Conservation (phyloP, 2,329 filamentous ascomycete genomes). For the Fusarium piperis region DNA sequence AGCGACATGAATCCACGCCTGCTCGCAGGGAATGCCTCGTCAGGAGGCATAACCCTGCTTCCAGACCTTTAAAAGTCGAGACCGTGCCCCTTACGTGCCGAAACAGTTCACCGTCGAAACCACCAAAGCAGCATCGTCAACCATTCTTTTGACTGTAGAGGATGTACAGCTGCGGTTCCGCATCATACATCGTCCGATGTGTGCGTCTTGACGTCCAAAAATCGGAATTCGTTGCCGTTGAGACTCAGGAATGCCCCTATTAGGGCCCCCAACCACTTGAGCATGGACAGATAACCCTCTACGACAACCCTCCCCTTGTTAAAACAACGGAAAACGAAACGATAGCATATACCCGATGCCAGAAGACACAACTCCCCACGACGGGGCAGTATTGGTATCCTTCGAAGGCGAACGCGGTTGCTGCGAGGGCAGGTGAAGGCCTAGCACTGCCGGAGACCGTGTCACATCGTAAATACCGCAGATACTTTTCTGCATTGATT, state of each 20-base stretch:
- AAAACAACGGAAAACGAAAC: neutral
- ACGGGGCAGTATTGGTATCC: neutral
- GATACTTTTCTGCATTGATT: neutral
- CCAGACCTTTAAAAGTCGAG: neutral
- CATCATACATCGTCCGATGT: neutral
- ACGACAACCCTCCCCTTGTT: neutral
- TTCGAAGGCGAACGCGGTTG: neutral
- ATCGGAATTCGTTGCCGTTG: neutral
- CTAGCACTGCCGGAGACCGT: neutral
- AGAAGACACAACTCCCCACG: neutral
- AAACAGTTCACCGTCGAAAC: neutral
- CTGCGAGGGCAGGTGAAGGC: neutral
- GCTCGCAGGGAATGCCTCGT: conserved; percentile 3
- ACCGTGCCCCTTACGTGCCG: neutral
- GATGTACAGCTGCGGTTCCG: neutral
- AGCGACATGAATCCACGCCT: neutral
- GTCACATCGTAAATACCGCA: neutral
- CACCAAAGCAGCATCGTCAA: neutral
- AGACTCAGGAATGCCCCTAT: neutral
- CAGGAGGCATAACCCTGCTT: conserved; percentile 9
- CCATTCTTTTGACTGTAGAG: neutral
- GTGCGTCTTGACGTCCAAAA: neutral
- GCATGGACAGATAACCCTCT: neutral
- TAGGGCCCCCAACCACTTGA: neutral
- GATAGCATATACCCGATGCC: neutral